A percentile compares a stretch with the other conserved stretches of the same genome.
These are phyloP conservation scores for Lepiota brunneoincarnata DNA, from an alignment of 768 basidiomycete genomes.

Conservation along the genomic window DNA sequence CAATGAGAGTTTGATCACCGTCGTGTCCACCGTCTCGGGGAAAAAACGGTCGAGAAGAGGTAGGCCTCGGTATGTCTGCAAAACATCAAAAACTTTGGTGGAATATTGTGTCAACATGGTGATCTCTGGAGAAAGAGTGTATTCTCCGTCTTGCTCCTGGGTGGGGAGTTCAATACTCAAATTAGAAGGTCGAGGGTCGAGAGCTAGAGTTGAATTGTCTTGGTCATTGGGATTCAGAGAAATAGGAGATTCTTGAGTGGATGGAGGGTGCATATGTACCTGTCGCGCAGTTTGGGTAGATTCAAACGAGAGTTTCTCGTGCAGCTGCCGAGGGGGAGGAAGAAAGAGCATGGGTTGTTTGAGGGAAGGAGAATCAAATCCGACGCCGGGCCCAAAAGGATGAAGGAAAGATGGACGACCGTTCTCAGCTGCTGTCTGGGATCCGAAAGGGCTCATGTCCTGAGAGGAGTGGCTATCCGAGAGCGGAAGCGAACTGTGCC, in stretches of 20 bases:
- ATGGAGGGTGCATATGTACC: slow-evolving; percentile 24
- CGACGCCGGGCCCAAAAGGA: slow-evolving; percentile 65
- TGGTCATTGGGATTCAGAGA: slow-evolving; percentile 12
- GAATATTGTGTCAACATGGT: slow-evolving; percentile 62
- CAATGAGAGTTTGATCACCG: slow-evolving; percentile 72
- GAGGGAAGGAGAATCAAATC: slow-evolving; percentile 58
- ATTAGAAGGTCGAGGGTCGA: slow-evolving; percentile 12
- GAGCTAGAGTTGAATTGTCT: slow-evolving; percentile 26
- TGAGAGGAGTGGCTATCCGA: slow-evolving; percentile 5
- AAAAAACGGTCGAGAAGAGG: slow-evolving; percentile 69
- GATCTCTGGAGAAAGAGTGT: slow-evolving; percentile 43
- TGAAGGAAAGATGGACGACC: slow-evolving; percentile 32
- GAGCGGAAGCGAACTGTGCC: slow-evolving; percentile 33
- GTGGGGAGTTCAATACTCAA: slow-evolving; percentile 10
- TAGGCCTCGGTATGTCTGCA: slow-evolving; percentile 77
- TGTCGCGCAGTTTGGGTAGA: slow-evolving; percentile 77
- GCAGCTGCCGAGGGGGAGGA: slow-evolving; percentile 53
- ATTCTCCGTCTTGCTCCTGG: slow-evolving; percentile 10
- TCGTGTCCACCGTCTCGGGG: slow-evolving; percentile 52
- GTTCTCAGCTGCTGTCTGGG: slow-evolving; percentile 2
- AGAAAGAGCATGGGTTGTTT: slow-evolving; percentile 40
- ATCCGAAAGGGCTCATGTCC: slow-evolving; percentile 13
- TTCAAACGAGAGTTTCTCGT: slow-evolving; percentile 87
- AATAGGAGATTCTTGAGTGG: slow-evolving; percentile 17
- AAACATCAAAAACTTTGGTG: slow-evolving; percentile 74